phyloP scores from a whole-genome alignment of 371 early-diverging fungal species.

The Gilbertella persicaria region DNA sequence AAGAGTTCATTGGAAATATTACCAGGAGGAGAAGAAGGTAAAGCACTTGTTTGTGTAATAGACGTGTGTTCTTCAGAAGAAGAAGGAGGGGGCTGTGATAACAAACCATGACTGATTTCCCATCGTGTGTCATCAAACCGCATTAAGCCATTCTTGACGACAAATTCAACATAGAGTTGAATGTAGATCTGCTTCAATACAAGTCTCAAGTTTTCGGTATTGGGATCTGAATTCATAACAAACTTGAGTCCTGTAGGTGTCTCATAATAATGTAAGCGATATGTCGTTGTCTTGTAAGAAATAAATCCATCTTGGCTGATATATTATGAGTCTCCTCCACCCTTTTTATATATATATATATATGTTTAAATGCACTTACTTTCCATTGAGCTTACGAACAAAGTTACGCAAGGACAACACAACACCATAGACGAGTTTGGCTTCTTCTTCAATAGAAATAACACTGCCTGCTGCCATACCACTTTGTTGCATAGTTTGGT shows the following conservation, averaged over 20 bases:
- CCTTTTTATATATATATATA: neutral
- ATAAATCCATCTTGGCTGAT: conserved; percentile 72
- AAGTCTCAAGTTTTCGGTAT: conserved; percentile 62
- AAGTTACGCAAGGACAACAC: conserved; percentile 87
- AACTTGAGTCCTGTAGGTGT: conserved; percentile 87
- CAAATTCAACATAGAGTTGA: conserved; percentile 90
- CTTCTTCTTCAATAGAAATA: conserved; percentile 82
- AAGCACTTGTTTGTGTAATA: conserved; percentile 4
- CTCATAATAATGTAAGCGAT: conserved; percentile 90
- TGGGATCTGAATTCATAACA: conserved; percentile 84
- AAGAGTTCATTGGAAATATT: conserved; percentile 75
- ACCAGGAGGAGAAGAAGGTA: conserved; percentile 42
- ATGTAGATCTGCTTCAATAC: conserved; percentile 81
- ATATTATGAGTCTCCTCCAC: neutral
- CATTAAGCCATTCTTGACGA: conserved; percentile 80
- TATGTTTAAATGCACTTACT: conserved; percentile 19
- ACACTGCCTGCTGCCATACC: conserved; percentile 55
- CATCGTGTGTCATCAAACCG: conserved; percentile 57
- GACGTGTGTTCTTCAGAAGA: conserved; percentile 8
- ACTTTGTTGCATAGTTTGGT: conserved; percentile 37
- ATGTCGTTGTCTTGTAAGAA: conserved; percentile 79
- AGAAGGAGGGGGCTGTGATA: conserved; percentile 14
- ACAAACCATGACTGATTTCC: conserved; percentile 47
- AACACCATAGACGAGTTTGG: conserved; percentile 93
- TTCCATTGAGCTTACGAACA: conserved; percentile 72